These are phyloP conservation scores for Naegleria lovaniensis DNA, from an alignment of 208 protist genomes.

Conservation along the genomic window DNA sequence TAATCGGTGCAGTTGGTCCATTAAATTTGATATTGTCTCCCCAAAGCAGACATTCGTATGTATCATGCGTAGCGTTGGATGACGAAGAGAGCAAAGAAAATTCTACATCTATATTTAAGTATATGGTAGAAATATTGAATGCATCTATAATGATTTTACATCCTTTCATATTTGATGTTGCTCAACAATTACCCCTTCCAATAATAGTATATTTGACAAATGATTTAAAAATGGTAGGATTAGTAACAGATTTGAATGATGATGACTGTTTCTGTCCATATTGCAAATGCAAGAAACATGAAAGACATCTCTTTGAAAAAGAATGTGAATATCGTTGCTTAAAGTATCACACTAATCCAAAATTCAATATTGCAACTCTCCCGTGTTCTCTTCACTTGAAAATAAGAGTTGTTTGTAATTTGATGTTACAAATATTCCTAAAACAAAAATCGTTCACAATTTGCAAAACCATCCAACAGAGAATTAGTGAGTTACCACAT, in stretches of 20 bases:
- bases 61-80: not conserved
- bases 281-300: not conserved
- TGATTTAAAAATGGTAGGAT: not conserved
- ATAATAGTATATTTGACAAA: not conserved
- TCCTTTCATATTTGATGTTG: not conserved
- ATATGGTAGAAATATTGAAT: not conserved
- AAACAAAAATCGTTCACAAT: not conserved
- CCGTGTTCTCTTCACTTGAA: not conserved
- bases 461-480: not conserved
- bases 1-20: not conserved
- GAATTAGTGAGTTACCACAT: not conserved
- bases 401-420: not conserved
- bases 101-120: not conserved
- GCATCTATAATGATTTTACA: not conserved
- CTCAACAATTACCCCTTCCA: not conserved
- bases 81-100: not conserved
- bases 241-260: not conserved
- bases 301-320: not conserved
- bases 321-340: too few relatives aligned
- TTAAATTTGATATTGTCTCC: not conserved
- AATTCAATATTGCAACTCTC: too few relatives aligned
- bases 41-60: not conserved
- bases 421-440: not conserved
- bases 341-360: too few relatives aligned
- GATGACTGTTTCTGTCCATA: not conserved